These are phyloP conservation scores for Hymenoscyphus infarciens DNA, from an alignment of 2,329 filamentous ascomycete species.

Conservation along the genomic window DNA sequence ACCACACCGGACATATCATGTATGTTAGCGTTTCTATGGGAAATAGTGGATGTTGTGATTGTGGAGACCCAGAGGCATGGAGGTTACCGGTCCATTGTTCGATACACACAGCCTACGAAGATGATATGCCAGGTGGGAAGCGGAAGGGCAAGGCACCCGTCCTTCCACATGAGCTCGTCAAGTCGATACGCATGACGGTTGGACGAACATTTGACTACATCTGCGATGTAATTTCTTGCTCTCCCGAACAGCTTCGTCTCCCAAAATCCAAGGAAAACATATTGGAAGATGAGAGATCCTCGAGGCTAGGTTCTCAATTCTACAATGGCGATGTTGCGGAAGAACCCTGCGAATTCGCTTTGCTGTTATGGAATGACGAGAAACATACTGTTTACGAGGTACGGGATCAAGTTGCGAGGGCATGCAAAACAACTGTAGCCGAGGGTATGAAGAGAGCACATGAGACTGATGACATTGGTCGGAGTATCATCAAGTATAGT, in stretches of 20 bases:
- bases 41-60: conserved; percentile 96
- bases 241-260: conserved; percentile 87
- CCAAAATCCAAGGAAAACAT: conserved; percentile 82
- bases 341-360: conserved; percentile 70
- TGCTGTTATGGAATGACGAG: conserved; percentile 96
- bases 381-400: conserved; percentile 96
- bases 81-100: conserved; percentile 82
- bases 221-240: conserved; percentile 96
- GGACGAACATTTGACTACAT: conserved; percentile 86
- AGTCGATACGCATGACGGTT: conserved; percentile 81
- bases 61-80: conserved; percentile 95
- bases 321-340: conserved; percentile 63
- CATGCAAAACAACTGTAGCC: conserved; percentile 68
- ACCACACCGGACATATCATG: conserved; percentile 90
- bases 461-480: conserved; percentile 84
- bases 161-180: conserved; percentile 71
- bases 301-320: conserved; percentile 71
- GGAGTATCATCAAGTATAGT: conserved; percentile 78
- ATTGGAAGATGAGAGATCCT: conserved; percentile 73
- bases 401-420: conserved; percentile 81
- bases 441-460: conserved; percentile 74
- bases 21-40: conserved; percentile 83
- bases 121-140: conserved; percentile 42
- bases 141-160: conserved; percentile 58
- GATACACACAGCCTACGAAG: conserved; percentile 73